These are phyloP conservation scores for Vitellaria paradoxa DNA, from an alignment of 179 eudicot genomes.

Conservation along the genomic window DNA sequence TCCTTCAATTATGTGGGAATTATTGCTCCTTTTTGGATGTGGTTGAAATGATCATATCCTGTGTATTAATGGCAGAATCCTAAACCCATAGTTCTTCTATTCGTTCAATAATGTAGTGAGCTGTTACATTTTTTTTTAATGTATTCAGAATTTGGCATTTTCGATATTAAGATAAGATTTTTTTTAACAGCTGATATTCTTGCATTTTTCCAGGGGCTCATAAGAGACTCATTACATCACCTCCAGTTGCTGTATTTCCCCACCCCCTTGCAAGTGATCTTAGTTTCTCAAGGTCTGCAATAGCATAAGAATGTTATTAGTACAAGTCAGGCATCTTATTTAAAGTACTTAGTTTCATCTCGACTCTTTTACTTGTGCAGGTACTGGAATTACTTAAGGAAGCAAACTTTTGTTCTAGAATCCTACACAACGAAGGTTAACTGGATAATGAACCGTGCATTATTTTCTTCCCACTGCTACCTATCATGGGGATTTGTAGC, in stretches of 20 bases:
- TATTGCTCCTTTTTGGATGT: no score
- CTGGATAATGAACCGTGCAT: constrained; percentile 90
- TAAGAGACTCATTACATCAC: constrained; percentile 83
- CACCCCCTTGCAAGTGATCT: constrained; percentile 98
- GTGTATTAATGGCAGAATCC: not conserved
- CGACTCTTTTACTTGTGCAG: constrained; percentile 32
- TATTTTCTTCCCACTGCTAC: constrained; percentile 84
- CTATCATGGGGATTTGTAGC: constrained; percentile 96
- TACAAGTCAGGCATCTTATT: constrained; percentile 7
- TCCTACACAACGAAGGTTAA: constrained; percentile 78
- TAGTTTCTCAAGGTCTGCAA: constrained; percentile 71
- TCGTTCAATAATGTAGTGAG: not conserved
- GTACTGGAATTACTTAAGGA: constrained; percentile 98
- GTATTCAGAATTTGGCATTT: not conserved
- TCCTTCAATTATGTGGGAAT: not conserved
- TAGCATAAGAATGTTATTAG: not conserved
- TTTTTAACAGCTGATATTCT: not conserved
- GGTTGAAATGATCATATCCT: no score
- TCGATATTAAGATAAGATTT: constrained; percentile 1
- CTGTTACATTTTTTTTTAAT: not conserved
- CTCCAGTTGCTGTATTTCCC: constrained; percentile 95
- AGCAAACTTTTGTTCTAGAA: constrained; percentile 96
- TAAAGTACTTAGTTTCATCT: not conserved
- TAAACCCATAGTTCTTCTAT: not conserved
- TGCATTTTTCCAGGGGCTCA: constrained; percentile 60